Conservation (phyloP, 768 basidiomycete species). For the Myochromella boudieri region DNA sequence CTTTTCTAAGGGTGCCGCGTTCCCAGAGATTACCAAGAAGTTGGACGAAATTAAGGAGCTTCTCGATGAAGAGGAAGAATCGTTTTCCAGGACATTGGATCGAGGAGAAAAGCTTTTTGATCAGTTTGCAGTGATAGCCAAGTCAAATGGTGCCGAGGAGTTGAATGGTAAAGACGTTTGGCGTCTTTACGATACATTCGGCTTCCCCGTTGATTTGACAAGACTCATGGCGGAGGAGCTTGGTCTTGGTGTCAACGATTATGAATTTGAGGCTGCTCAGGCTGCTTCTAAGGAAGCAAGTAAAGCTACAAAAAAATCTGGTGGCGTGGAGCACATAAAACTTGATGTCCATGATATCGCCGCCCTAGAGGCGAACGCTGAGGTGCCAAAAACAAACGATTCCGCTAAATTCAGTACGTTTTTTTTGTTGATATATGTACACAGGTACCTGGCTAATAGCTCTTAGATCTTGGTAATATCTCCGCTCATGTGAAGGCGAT, state of each 20-base stretch:
- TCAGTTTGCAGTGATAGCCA: conserved; percentile 72
- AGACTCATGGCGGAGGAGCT: conserved; percentile 96
- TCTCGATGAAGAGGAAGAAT: conserved; percentile 95
- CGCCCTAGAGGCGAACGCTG: conserved; percentile 71
- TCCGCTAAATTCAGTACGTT: conserved; percentile 83
- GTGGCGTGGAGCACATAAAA: conserved; percentile 67
- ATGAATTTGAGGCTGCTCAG: conserved; percentile 88
- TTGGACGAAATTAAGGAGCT: conserved; percentile 88
- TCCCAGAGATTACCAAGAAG: conserved; percentile 90
- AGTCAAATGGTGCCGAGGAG: conserved; percentile 57
- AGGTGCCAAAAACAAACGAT: conserved; percentile 91
- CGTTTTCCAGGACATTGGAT: conserved; percentile 95
- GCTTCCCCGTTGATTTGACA: conserved; percentile 96
- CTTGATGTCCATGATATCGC: conserved; percentile 96
- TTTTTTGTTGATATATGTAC: background rate
- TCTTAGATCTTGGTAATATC: conserved; percentile 73
- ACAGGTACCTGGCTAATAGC: background rate
- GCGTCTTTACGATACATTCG: conserved; percentile 97
- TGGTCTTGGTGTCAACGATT: conserved; percentile 79
- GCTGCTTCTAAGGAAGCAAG: conserved; percentile 88
- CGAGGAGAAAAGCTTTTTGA: conserved; percentile 96
- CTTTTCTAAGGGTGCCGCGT: conserved; percentile 65
- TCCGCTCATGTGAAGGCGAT: conserved; percentile 78
- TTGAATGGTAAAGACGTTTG: conserved; percentile 93
- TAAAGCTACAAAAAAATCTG: conserved; percentile 79